Conservation (phyloP, 495 filamentous ascomycete species). For the Lepraria neglecta region DNA sequence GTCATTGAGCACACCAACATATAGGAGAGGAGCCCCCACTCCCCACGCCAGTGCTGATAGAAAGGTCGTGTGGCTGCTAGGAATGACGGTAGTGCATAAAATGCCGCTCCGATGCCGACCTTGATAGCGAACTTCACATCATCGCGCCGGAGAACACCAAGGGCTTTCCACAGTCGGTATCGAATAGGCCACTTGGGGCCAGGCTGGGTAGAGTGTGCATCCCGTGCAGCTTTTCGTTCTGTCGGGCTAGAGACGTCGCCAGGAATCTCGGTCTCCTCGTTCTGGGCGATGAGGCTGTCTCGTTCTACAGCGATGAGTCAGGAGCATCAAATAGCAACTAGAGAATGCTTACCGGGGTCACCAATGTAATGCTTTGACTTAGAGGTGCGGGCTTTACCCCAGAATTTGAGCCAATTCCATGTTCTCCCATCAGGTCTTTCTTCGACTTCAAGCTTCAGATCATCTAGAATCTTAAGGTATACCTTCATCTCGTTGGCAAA, state of each 20-base stretch:
- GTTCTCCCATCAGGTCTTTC: conserved; percentile 51
- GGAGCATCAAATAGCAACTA: neutral
- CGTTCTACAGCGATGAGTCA: conserved; percentile 10
- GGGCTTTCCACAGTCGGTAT: conserved; percentile 53
- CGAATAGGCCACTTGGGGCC: conserved; percentile 31
- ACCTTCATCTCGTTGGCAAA: conserved; percentile 84
- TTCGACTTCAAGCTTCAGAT: conserved; percentile 64
- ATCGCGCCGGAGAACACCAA: conserved; percentile 56
- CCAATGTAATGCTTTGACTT: neutral
- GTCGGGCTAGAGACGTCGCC: conserved; percentile 18
- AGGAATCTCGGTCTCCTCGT: conserved; percentile 16
- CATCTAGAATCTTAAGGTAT: conserved; percentile 76
- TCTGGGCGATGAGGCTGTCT: conserved; percentile 20
- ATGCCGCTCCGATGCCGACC: conserved; percentile 78
- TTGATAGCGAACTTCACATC: conserved; percentile 81
- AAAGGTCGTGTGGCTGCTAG: conserved; percentile 67
- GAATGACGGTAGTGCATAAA: conserved; percentile 85
- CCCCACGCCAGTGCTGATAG: conserved; percentile 85
- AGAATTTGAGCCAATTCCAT: conserved; percentile 86
- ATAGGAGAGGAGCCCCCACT: conserved; percentile 94
- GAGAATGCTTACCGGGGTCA: conserved; percentile 25
- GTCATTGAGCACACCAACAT: conserved; percentile 99
- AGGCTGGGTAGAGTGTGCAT: conserved; percentile 22
- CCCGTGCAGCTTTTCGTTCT: conserved; percentile 18
- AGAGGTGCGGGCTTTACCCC: conserved; percentile 41